These are phyloP conservation scores for Acanthamoeba healyi DNA, from an alignment of 208 protist species.

Conservation along the genomic window DNA sequence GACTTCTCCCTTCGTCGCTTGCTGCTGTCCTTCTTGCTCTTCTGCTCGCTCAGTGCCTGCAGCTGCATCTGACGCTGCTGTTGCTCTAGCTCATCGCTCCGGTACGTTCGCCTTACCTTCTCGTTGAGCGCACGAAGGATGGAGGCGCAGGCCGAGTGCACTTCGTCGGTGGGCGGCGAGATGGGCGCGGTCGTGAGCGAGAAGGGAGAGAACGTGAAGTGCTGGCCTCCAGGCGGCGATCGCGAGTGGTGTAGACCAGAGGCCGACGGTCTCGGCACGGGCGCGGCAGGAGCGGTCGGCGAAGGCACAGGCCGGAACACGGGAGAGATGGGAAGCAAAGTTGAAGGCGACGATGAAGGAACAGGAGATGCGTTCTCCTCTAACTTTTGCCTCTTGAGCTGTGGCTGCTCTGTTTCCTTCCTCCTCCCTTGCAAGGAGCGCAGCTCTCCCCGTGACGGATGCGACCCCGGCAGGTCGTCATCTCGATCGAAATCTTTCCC, in stretches of 20 bases:
- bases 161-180: conserved; percentile 23
- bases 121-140: conserved; percentile 36
- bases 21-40: neutral
- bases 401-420: too few relatives aligned
- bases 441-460: neutral
- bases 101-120: neutral
- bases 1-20: neutral
- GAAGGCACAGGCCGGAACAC: neutral
- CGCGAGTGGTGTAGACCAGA: neutral
- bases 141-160: conserved; percentile 29
- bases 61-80: neutral
- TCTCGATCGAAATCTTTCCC: neutral
- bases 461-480: neutral
- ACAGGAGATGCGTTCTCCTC: too few relatives aligned
- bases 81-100: neutral
- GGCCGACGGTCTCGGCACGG: neutral
- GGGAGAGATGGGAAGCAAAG: neutral
- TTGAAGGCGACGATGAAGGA: neutral
- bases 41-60: neutral
- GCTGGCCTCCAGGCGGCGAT: neutral
- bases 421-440: too few relatives aligned
- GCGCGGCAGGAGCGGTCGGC: too few relatives aligned
- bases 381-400: neutral
- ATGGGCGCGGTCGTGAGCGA: neutral
- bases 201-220: conserved; percentile 33